These are phyloP conservation scores for Mrakia hoshinonis DNA, from an alignment of 768 basidiomycete species.

Conservation along the genomic window DNA sequence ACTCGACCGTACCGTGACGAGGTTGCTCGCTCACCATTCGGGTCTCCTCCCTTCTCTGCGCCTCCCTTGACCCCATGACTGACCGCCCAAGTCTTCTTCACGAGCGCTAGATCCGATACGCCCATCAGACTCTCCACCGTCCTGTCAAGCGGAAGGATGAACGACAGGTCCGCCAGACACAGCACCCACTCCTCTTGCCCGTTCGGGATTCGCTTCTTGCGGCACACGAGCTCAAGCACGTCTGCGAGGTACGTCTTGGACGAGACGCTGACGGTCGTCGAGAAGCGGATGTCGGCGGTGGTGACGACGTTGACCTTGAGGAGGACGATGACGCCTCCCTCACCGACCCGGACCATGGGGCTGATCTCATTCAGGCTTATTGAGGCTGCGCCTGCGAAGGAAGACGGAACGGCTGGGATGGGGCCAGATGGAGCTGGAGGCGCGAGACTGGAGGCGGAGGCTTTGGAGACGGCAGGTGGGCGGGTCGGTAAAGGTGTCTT, in stretches of 20 bases:
- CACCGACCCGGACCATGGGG: slow-evolving; percentile 12
- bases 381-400: not conserved
- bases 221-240: slow-evolving; percentile 69
- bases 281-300: slow-evolving; percentile 70
- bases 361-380: not conserved
- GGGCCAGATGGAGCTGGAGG: not conserved
- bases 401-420: not conserved
- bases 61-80: slow-evolving; percentile 52
- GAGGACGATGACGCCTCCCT: slow-evolving; percentile 38
- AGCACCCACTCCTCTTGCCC: slow-evolving; percentile 57
- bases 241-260: slow-evolving; percentile 97
- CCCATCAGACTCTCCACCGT: slow-evolving; percentile 94
- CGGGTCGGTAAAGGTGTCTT: slow-evolving; percentile 48
- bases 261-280: slow-evolving; percentile 79
- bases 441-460: not conserved
- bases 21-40: slow-evolving; percentile 55
- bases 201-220: slow-evolving; percentile 38
- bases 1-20: not conserved
- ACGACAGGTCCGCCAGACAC: slow-evolving; percentile 39
- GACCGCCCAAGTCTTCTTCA: slow-evolving; percentile 67
- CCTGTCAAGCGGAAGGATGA: slow-evolving; percentile 79
- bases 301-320: slow-evolving; percentile 73
- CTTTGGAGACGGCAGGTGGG: not conserved
- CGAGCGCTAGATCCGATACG: slow-evolving; percentile 68
- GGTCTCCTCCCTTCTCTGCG: slow-evolving; percentile 65